Conservation (phyloP, 306 rosid genomes). For the Pterocarpus santalinus region DNA sequence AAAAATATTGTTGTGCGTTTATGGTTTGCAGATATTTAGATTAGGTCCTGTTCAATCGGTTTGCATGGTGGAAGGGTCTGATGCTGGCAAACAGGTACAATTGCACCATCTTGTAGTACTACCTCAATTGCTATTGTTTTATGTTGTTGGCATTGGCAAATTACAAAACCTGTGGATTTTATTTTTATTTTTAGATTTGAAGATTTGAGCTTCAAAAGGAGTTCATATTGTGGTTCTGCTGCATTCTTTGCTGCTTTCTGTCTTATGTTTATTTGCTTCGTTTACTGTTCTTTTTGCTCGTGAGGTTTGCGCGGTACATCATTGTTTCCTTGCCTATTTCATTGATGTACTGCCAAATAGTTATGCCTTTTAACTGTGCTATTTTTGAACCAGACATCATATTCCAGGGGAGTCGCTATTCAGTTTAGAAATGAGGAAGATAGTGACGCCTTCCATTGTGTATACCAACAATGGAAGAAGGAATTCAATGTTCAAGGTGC, state of each 20-base stretch:
- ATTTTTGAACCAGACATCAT: conserved; percentile 65
- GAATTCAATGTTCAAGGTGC: conserved; percentile 69
- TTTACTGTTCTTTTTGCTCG: neutral
- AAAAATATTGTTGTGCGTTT: conserved; percentile 27
- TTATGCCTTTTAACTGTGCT: conserved; percentile 47
- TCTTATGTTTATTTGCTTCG: conserved; percentile 13
- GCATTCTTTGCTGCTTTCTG: conserved; percentile 1
- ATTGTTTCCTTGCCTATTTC: conserved; percentile 17
- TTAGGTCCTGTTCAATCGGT: conserved; percentile 66
- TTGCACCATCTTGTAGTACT: neutral
- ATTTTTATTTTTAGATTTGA: neutral
- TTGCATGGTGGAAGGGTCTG: conserved; percentile 68
- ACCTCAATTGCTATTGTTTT: neutral
- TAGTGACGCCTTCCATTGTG: conserved; percentile 70
- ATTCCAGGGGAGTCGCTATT: conserved; percentile 68
- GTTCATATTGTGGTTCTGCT: neutral
- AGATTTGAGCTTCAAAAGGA: neutral
- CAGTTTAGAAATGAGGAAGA: conserved; percentile 77
- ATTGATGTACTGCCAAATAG: conserved; percentile 33
- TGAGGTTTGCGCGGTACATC: neutral
- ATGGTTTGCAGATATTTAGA: conserved; percentile 69
- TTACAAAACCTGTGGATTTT: neutral
- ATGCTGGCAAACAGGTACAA: conserved; percentile 63
- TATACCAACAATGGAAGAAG: conserved; percentile 74
- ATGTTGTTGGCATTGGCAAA: neutral